Base-by-base conservation (phyloP, 306 rosid species). In the Vicia villosa region DNA sequence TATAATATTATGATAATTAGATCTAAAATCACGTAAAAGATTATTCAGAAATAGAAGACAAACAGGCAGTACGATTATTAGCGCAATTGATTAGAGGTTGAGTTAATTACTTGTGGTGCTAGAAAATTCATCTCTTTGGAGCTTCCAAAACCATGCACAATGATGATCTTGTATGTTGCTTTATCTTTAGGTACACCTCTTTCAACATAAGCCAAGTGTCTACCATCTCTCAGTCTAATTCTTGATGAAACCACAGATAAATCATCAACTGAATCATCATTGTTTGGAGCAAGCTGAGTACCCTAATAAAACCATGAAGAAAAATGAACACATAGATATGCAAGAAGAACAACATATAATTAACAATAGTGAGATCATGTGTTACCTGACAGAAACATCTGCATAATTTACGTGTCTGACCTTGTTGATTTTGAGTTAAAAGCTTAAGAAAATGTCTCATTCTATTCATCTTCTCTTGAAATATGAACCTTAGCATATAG, bases 141-240 rank as follows among this genome's bases (percentile, higher is more conserved):
- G 73, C 88, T 83, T 32, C 86, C 85, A 80, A 89, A 86, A 51
- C 96, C 92, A 61, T 86, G 92, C 3, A 81, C 79, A 40, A 77
- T 66, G 63, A 86, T 76, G 67, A 86, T 72, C 78, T 85, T 85
- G 68, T 72, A 76, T 20, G 83, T 75, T n/a, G 90, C 92, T 13
- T 12, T 51, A 17, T 89, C 83, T 68, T 76, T 85, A 28, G 84
- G 70, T 17, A 84, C 86, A 8, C 96, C 92, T 49, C 67, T 75
- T 60, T 89, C 92, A 77, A 72, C 59, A 68, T 89, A 86, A 37
- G 96, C 84, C 52, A 89, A 32, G 67, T 85, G 69, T 75, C 96
- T 86, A 40, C 96, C 92, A 80, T 86, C 92, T 7, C 80, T 70
- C 21, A 89, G 96, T 46, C 30, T 82, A 40, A 89, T 81, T 77